Evolutionary conservation across 257 asterid species (phyloP).

Genomic region (Leonotis leonurus): DNA sequence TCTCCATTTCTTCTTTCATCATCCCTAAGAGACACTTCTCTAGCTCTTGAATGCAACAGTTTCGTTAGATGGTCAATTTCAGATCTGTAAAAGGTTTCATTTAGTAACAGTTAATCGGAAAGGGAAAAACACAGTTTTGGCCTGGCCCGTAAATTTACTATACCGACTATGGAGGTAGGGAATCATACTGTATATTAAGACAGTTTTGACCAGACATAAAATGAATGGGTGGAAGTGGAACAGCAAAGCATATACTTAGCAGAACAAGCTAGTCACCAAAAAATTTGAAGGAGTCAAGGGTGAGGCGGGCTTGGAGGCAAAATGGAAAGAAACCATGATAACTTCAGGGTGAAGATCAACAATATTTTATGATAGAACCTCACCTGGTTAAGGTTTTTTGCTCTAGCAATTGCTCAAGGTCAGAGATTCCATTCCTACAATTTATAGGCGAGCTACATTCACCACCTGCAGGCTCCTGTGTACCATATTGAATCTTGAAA

Average conservation of each 20-base stretch:
- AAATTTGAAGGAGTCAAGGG: background rate
- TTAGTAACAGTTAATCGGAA: background rate
- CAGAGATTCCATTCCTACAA: slow-evolving; percentile 39
- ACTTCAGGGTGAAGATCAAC: background rate
- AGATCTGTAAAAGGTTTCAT: slow-evolving; percentile 35
- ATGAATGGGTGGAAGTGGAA: background rate
- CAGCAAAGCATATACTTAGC: background rate
- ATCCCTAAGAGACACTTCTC: slow-evolving; percentile 25
- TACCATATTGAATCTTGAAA: slow-evolving; percentile 28
- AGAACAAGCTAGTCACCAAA: background rate
- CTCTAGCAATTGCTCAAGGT: slow-evolving; percentile 57
- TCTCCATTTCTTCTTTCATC: slow-evolving; percentile 24
- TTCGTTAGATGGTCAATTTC: slow-evolving; percentile 57
- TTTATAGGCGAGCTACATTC: slow-evolving; percentile 21
- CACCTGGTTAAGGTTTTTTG: slow-evolving; percentile 61
- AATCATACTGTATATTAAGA: background rate
- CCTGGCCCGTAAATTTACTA: background rate
- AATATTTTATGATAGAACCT: slow-evolving; percentile 1
- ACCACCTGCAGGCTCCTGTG: slow-evolving; percentile 25
- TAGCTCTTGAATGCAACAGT: slow-evolving; percentile 52
- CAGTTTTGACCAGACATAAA: background rate
- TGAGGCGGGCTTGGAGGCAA: background rate
- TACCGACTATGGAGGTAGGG: background rate
- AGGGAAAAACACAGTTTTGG: background rate
- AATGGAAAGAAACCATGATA: background rate